Evolutionary conservation across 441 rosid species (phyloP), one percentile per base, ranked within the genome.

Genomic region (Corymbia calophylla): DNA sequence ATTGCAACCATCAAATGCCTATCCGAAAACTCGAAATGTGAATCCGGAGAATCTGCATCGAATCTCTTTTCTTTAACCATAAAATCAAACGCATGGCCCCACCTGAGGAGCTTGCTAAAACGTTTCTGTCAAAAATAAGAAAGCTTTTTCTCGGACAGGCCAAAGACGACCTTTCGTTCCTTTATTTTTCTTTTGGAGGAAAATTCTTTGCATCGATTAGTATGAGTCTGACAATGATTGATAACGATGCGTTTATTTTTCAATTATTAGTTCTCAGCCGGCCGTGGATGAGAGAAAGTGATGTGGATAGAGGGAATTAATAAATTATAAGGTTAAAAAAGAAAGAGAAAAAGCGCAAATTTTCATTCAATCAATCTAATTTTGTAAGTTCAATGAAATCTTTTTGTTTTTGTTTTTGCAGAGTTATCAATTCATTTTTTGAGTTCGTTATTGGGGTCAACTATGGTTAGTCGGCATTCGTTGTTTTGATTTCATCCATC

Each of bases 231-330:
- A 21, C 82, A 7, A 14, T 1, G 17, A 73, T 29, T 19, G 82
- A 35, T 1, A 73, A 49, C 81, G 8, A 70, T 12, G 82, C 16
- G 9, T 6, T 19, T 7, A 31, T 18, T 31, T 16, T 17, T 16
- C 4, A 3, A 32, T 18, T 68, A 32, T 32, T 68, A 25, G 80
- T 68, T 25, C 7, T 68, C 80, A 13, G 80, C 80, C 80, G 80
- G 47, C 80, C 4, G 2, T 16, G 80, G 21, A 2, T 16, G 44
- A 18, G 77, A 16, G 39, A 15, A 66, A 66, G 6, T 31, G 23
- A 31, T 31, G 5, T 2, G 21, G 1, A 31, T 21, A 8, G 77
- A 16, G 6, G 0, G 15, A 66, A 66, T 64, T 5, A 0, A 64
- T 4, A 15, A 5, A 66, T 66, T 4, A 64, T n/a, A n/a, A n/a